phyloP scores from a whole-genome alignment of 257 asterid species.

The Ilex asprella region DNA sequence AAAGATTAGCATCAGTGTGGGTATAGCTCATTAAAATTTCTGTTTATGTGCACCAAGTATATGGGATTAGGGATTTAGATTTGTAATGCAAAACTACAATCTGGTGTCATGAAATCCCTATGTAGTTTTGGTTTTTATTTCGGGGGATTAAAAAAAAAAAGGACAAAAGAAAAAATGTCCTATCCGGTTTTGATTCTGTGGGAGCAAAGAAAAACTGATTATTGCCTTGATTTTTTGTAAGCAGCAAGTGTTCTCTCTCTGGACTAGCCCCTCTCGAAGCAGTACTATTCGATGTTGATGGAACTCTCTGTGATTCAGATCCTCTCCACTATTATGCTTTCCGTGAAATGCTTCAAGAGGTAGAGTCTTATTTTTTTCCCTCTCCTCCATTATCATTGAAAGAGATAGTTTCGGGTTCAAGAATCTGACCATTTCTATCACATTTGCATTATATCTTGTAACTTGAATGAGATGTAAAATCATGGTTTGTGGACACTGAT shows the following conservation, averaged over 20 bases:
- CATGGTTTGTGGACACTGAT: not conserved
- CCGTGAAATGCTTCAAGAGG: conserved; percentile 74
- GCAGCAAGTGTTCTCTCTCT: conserved; percentile 52
- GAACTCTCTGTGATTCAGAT: conserved; percentile 88
- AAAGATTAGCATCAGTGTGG: too few relatives aligned
- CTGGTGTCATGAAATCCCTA: too few relatives aligned
- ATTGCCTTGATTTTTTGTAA: conserved; percentile 15
- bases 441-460: too few relatives aligned
- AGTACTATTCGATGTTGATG: conserved; percentile 86
- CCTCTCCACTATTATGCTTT: conserved; percentile 76
- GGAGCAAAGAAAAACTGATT: not conserved
- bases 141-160: too few relatives aligned
- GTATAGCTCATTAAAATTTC: too few relatives aligned
- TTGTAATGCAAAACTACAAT: too few relatives aligned
- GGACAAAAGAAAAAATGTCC: too few relatives aligned
- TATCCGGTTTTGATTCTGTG: too few relatives aligned
- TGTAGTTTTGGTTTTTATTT: too few relatives aligned
- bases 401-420: not conserved
- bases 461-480: not conserved
- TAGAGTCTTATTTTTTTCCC: conserved; percentile 7
- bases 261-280: conserved; percentile 86
- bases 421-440: not conserved
- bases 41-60: too few relatives aligned
- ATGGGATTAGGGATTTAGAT: too few relatives aligned
- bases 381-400: not conserved